These are phyloP conservation scores for Patellifolia procumbens DNA, from an alignment of 179 eudicot genomes.

Conservation along the genomic window DNA sequence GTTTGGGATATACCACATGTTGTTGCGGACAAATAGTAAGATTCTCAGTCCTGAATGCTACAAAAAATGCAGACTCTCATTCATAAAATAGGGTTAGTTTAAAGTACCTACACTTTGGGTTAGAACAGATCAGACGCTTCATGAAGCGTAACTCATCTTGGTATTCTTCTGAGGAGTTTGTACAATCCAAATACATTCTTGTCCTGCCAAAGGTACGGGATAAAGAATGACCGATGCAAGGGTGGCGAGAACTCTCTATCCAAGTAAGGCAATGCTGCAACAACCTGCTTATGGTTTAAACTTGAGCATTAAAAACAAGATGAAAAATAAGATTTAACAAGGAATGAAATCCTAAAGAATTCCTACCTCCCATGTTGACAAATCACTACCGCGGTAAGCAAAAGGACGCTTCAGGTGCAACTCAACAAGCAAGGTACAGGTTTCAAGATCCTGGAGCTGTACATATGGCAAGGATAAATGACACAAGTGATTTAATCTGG, in stretches of 20 bases:
- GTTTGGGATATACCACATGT: neutral
- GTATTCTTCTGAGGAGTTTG: slow-evolving; percentile 71
- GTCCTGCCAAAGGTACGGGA: slow-evolving; percentile 78
- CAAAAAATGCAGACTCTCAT: neutral
- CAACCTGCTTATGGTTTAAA: slow-evolving; percentile 41
- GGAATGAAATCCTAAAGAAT: slow-evolving; percentile 7
- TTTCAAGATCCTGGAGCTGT: slow-evolving; percentile 76
- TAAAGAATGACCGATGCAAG: slow-evolving; percentile 78
- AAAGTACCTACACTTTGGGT: slow-evolving; percentile 22
- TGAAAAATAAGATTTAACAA: slow-evolving; percentile 2
- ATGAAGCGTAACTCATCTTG: slow-evolving; percentile 23
- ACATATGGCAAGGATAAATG: slow-evolving; percentile 16
- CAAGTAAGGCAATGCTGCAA: slow-evolving; percentile 88
- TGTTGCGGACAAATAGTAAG: neutral
- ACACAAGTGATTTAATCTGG: neutral
- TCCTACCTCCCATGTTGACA: slow-evolving; percentile 94
- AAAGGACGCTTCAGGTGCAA: slow-evolving; percentile 86
- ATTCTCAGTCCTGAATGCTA: neutral
- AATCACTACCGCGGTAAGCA: slow-evolving; percentile 75
- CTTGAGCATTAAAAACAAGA: neutral
- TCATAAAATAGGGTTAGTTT: slow-evolving; percentile 23
- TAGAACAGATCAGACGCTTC: slow-evolving; percentile 23
- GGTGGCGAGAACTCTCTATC: slow-evolving; percentile 92
- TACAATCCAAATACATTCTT: slow-evolving; percentile 82
- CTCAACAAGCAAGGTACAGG: slow-evolving; percentile 86